Evolutionary conservation across 2,329 filamentous ascomycete species (phyloP).

Genomic region (Fusarium piperis): DNA sequence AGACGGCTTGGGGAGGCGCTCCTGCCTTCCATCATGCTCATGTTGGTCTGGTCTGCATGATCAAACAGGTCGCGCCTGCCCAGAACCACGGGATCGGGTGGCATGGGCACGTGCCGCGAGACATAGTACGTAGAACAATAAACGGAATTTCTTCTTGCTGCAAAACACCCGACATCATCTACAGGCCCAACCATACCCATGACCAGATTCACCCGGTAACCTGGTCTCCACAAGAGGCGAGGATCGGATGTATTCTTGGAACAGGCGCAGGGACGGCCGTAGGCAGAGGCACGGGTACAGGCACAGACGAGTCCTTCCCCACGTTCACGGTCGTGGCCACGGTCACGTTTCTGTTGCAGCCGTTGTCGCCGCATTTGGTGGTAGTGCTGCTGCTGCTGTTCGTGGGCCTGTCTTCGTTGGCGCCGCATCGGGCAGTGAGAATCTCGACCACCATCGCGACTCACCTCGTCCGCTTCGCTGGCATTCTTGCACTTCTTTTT

Average conservation of each 20-base stretch:
- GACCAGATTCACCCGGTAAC: neutral
- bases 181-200: neutral
- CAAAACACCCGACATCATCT: neutral
- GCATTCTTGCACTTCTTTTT: slow-evolving; percentile 16
- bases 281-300: neutral
- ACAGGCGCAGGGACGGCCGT: neutral
- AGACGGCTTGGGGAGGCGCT: neutral
- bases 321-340: slow-evolving; percentile 8
- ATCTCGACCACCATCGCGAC: slow-evolving; percentile 18
- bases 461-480: slow-evolving; percentile 10
- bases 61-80: slow-evolving; percentile 9
- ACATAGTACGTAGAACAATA: neutral
- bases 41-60: slow-evolving; percentile 6
- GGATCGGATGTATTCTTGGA: slow-evolving; percentile 22
- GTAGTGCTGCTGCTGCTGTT: neutral
- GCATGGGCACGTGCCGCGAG: slow-evolving; percentile 29
- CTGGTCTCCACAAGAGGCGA: neutral
- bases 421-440: slow-evolving; percentile 22
- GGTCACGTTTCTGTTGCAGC: slow-evolving; percentile 4
- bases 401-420: slow-evolving; percentile 14
- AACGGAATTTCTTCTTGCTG: neutral
- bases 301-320: slow-evolving; percentile 17
- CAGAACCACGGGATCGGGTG: slow-evolving; percentile 30
- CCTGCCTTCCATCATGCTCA: neutral
- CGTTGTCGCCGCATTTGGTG: neutral